These are phyloP conservation scores for sorghum (Sorghum bicolor) DNA, from an alignment of 176 grass and related monocot genomes.

Conservation along the genomic window DNA sequence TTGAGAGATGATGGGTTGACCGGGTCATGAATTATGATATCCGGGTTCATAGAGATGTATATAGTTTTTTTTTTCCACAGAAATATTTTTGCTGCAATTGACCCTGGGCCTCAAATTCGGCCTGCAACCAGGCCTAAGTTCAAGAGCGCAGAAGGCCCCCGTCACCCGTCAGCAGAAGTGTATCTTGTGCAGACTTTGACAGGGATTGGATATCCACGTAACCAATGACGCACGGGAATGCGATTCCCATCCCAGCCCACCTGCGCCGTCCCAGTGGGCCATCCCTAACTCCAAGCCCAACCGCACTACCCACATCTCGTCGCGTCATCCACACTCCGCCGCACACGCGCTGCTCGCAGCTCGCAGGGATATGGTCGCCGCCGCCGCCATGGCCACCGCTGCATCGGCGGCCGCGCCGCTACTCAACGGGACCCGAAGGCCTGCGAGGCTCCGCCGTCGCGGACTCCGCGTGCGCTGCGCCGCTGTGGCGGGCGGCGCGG, in stretches of 20 bases:
- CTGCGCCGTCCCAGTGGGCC: background rate
- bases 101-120: background rate
- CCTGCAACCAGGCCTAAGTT: background rate
- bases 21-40: too few species aligned
- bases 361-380: conserved; percentile 27
- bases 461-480: background rate
- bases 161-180: background rate
- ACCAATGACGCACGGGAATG: conserved; percentile 1
- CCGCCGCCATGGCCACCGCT: conserved; percentile 21
- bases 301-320: conserved; percentile 10
- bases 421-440: background rate
- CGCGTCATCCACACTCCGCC: conserved; percentile 32
- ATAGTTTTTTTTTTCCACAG: background rate
- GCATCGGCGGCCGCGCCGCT: conserved; percentile 8
- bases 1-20: too few species aligned
- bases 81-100: background rate
- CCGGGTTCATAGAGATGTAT: too few species aligned
- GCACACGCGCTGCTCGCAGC: background rate
- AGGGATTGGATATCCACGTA: background rate
- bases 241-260: conserved; percentile 22
- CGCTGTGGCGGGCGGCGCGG: conserved; percentile 18
- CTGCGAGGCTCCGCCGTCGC: background rate
- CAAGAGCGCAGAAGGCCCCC: background rate
- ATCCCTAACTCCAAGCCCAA: background rate
- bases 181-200: background rate